Conservation (phyloP, 2,329 filamentous ascomycete genomes). For the Ramularia endophylla region DNA sequence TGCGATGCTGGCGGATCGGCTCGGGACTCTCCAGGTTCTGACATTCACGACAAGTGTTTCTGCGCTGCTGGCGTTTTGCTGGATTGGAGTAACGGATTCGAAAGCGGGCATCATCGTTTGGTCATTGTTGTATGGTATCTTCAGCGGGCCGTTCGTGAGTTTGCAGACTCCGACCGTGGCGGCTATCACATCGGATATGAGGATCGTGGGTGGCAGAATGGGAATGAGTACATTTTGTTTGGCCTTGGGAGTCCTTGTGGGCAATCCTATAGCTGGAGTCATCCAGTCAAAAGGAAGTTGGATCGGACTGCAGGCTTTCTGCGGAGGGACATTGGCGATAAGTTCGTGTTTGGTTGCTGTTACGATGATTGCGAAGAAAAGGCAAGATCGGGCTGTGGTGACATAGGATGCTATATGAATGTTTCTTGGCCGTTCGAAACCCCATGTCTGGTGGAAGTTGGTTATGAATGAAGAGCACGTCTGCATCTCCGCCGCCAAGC, state of each 20-base stretch:
- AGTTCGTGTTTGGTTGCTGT: too few species aligned
- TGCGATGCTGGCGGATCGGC: slow-evolving; percentile 39
- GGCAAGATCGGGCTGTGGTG: too few species aligned
- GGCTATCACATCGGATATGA: slow-evolving; percentile 13
- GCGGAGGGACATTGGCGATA: too few species aligned
- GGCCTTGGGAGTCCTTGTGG: slow-evolving; percentile 22
- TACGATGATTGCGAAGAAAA: too few species aligned
- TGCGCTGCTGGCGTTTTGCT: slow-evolving; percentile 27
- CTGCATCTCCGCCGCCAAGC: too few species aligned
- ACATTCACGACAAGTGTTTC: slow-evolving; percentile 28
- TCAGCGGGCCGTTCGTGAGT: slow-evolving; percentile 38
- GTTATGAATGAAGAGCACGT: too few species aligned
- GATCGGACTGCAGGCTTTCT: slow-evolving; percentile 20
- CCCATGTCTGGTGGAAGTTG: too few species aligned
- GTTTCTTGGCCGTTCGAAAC: too few species aligned
- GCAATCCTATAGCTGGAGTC: slow-evolving; percentile 22
- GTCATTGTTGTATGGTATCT: slow-evolving; percentile 40
- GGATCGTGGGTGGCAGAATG: slow-evolving; percentile 19
- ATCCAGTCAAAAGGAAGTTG: slow-evolving; percentile 11
- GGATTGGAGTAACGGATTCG: slow-evolving; percentile 27
- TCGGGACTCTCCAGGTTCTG: slow-evolving; percentile 43
- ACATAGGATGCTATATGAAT: too few species aligned
- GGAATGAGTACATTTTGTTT: slow-evolving; percentile 23
- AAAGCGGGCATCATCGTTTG: slow-evolving; percentile 34
- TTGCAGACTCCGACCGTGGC: slow-evolving; percentile 35